Conservation (phyloP, 805 yeast species). For the Starmerella potacharoeniae region DNA sequence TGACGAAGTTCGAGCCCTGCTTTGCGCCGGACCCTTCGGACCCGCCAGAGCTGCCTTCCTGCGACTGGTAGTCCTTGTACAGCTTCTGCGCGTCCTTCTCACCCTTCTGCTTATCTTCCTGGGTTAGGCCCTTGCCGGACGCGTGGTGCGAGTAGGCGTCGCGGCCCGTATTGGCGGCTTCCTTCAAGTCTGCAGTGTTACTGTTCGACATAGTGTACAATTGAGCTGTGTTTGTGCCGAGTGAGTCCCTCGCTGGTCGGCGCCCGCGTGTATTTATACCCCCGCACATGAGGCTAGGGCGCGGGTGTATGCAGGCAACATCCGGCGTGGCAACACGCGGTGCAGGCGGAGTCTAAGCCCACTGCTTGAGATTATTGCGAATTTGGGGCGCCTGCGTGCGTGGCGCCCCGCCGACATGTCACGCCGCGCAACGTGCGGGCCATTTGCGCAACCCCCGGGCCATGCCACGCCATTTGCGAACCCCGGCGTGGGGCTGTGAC, state of each 20-base stretch:
- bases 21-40: neutral
- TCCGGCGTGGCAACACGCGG: too few species aligned
- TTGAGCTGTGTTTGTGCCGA: neutral
- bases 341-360: too few species aligned
- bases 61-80: neutral
- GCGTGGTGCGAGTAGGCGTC: neutral
- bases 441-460: too few species aligned
- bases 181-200: neutral
- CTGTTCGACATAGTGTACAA: neutral
- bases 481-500: too few species aligned
- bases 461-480: too few species aligned
- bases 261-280: too few species aligned
- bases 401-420: too few species aligned
- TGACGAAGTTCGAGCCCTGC: neutral
- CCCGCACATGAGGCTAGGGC: too few species aligned
- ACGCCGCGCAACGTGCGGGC: too few species aligned
- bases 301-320: too few species aligned
- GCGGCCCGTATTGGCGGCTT: neutral
- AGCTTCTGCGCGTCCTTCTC: conserved; percentile 1
- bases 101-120: neutral
- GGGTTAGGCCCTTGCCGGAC: neutral
- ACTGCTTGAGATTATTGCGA: too few species aligned
- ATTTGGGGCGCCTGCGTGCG: too few species aligned
- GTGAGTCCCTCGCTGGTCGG: neutral
- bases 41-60: neutral